Percentiles rank a stretch among this genome's conserved stretches.
phyloP scores from a whole-genome alignment of 371 early-diverging fungal genomes.

The Chytridium lagenaria region DNA sequence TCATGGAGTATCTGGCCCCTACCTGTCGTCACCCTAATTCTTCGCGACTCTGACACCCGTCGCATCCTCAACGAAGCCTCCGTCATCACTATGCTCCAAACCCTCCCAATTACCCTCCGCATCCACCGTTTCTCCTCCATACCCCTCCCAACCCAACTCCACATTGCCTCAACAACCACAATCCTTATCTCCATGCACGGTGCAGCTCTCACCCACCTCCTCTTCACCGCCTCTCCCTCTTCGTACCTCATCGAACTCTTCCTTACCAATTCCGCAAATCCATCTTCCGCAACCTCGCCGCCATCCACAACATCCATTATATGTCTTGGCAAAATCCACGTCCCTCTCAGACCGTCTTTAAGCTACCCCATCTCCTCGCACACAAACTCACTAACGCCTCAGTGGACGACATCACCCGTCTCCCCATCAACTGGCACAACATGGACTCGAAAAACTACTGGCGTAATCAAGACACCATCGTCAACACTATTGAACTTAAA shows the following conservation, averaged over 20 bases:
- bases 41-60: slow-evolving; percentile 35
- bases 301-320: slow-evolving; percentile 32
- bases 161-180: slow-evolving; percentile 33
- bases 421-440: slow-evolving; percentile 48
- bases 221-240: slow-evolving; percentile 35
- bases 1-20: neutral
- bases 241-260: slow-evolving; percentile 44
- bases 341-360: slow-evolving; percentile 25
- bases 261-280: slow-evolving; percentile 45
- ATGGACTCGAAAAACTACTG: slow-evolving; percentile 53
- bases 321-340: slow-evolving; percentile 43
- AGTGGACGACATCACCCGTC: slow-evolving; percentile 21
- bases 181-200: slow-evolving; percentile 50
- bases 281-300: slow-evolving; percentile 44
- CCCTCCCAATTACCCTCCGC: slow-evolving; percentile 29
- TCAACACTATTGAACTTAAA: slow-evolving; percentile 30
- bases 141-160: slow-evolving; percentile 38
- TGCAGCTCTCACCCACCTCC: slow-evolving; percentile 46
- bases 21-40: slow-evolving; percentile 32
- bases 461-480: slow-evolving; percentile 49
- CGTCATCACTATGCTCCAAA: slow-evolving; percentile 26
- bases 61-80: slow-evolving; percentile 39
- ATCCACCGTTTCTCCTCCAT: slow-evolving; percentile 30
- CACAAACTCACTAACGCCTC: slow-evolving; percentile 34
- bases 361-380: slow-evolving; percentile 30